phyloP scores from a whole-genome alignment of 2,329 filamentous ascomycete species.

The Aspergillus fructus region DNA sequence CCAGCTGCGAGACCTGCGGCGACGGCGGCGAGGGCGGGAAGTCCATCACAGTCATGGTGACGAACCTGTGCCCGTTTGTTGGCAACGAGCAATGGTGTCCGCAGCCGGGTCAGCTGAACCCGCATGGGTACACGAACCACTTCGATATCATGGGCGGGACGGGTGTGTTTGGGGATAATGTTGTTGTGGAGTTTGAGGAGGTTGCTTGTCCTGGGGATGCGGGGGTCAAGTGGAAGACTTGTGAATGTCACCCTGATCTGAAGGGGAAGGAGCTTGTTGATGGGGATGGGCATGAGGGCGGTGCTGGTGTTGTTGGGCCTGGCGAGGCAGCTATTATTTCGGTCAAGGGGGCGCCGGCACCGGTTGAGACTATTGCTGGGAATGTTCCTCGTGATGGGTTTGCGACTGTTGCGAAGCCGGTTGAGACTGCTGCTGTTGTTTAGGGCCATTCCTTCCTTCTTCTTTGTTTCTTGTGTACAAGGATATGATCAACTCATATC shows the following conservation, averaged over 20 bases:
- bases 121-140: conserved; percentile 3
- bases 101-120: neutral
- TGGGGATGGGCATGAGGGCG: neutral
- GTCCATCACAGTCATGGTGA: conserved; percentile 26
- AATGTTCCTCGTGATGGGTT: neutral
- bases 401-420: neutral
- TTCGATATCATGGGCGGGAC: conserved; percentile 10
- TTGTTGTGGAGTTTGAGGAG: conserved; percentile 12
- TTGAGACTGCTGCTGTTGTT: neutral
- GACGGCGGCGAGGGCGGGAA: conserved; percentile 21
- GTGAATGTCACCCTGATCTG: conserved; percentile 4
- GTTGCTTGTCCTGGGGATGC: neutral
- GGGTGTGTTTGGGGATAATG: conserved; percentile 7
- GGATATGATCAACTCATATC: too few species aligned
- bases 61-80: conserved; percentile 6
- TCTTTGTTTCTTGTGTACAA: too few species aligned
- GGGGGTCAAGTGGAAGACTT: neutral
- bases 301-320: neutral
- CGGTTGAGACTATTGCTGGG: neutral
- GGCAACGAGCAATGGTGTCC: conserved; percentile 12
- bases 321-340: neutral
- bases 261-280: neutral
- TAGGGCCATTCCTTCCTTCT: too few species aligned
- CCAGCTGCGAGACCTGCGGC: conserved; percentile 22
- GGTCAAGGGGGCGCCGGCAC: neutral